Base-by-base conservation (phyloP, 2,329 filamentous ascomycete genomes). In the Macroventuria anomochaeta region DNA sequence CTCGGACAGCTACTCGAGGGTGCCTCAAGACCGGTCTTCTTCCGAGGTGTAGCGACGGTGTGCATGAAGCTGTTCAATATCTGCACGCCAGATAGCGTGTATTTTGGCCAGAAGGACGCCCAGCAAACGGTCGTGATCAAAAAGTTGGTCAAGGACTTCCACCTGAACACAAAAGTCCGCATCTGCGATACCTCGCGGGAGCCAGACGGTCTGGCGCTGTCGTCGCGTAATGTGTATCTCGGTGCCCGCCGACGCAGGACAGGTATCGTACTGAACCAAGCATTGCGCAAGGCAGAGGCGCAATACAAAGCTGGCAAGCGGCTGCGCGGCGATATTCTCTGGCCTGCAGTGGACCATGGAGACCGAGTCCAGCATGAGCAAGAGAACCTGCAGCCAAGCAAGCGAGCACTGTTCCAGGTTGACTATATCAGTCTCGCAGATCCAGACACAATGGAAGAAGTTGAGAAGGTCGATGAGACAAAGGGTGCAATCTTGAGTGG, bases 31-130 rank as follows among this genome's bases (percentile, higher is more conserved):
- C 95, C 95, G 2, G 96, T 96, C 36, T 99, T 99, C 76, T 99
- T 99, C 77, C 84, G 95, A 41, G 95, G 95, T 32, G 95, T 99
- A 28, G 93, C 95, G 17, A 99, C 95, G 1, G 89, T 99, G 2
- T 97, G 93, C 78, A 95, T 93, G 85, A 99, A 96, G 77, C 78
- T 96, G 12, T 93, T 96, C 77, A 93, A 93, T 68, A 90, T 92
- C 48, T 87, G 91, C 38, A 82, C 85, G 60, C 88, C 91, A 3
- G 88, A 93, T 51, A 83, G 83, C 37, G 90, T 91, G 5, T 95
- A 96, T 77, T 97, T 99, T 79, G 95, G 95, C 3, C 95, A 97
- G 75, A 99, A 99, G 78, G 95, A 99, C 74, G 86, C 97, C 17
- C 95, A 99, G 79, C 95, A 99, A 77, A 96, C 92, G 0, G 90